Conservation (phyloP, 495 filamentous ascomycete species). For the Mycothermus thermophilus region DNA sequence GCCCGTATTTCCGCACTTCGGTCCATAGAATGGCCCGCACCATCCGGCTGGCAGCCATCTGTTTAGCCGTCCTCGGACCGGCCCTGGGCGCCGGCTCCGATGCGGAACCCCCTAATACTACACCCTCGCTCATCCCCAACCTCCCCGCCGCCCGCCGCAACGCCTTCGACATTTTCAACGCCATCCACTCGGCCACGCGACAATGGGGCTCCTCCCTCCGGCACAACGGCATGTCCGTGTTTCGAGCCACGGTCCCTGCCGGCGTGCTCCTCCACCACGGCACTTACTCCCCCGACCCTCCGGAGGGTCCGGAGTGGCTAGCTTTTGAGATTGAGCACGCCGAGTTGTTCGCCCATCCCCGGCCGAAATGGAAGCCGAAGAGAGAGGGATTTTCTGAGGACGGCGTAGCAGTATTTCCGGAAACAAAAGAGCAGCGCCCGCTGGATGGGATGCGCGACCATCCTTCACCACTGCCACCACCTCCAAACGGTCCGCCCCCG, state of each 20-base stretch:
- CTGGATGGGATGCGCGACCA: not conserved
- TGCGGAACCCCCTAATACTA: too few relatives aligned
- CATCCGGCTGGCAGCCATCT: not conserved
- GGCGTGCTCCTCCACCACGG: constrained; percentile 54
- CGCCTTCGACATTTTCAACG: constrained; percentile 52
- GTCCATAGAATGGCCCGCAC: not conserved
- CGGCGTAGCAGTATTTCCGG: too few relatives aligned
- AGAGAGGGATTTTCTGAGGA: too few relatives aligned
- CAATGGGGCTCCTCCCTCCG: constrained; percentile 56
- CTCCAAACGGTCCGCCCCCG: too few relatives aligned
- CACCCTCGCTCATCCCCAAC: not conserved
- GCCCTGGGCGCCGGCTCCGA: too few relatives aligned
- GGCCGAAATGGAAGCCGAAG: too few relatives aligned
- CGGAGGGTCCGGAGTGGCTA: constrained; percentile 48
- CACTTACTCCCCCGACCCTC: constrained; percentile 20
- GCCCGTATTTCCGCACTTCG: too few relatives aligned
- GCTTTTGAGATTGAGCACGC: constrained; percentile 60
- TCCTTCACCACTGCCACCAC: not conserved
- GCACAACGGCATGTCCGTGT: constrained; percentile 57
- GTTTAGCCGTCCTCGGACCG: not conserved
- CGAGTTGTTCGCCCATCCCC: constrained; percentile 36
- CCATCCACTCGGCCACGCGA: constrained; percentile 45
- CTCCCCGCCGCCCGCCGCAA: constrained; percentile 24
- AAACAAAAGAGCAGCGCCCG: not conserved
- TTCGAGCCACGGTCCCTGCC: constrained; percentile 41